Base-by-base conservation (phyloP, 805 yeast species). In the Suhomyces emberorum region DNA sequence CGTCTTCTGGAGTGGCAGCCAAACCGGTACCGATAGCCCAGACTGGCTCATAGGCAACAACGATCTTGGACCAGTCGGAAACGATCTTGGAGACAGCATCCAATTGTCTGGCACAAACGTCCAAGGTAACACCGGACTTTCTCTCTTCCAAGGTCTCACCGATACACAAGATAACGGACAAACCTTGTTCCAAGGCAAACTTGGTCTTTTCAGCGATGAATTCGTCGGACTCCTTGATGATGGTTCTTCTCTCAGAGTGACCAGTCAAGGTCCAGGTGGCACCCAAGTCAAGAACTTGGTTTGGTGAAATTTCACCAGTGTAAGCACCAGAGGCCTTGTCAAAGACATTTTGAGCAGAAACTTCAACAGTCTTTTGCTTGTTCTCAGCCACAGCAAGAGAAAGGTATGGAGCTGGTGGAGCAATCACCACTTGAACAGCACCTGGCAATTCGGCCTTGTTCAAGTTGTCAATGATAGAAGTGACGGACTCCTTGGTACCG, bases 1-100 rank as follows among this genome's bases (percentile, higher is more conserved):
- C 98, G 63, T 93, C 98, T 52, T 84, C 86, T 52, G 98, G 88
- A 54, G 98, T 93, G 45, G 98, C 98, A 57, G 98, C 96, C 61
- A 93, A 80, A 62, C 98, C 98, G 54, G 98, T 89, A 67, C 98
- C 98, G 57, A 93, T 93, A 56, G 98, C 98, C 98, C 98, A 93
- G 52, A 93, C 96, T 56, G 98, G 98, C 76, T 93, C 98, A 74
- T 93, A 93, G 59, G 98, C 98, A 65, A 93, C 72, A 49, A 93
- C 98, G 51, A 93, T 75, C 67, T 85, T 76, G 47, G 83, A 57
- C 98, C 98, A 91, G 81, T 89, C 97, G 42, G 65, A 59, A 46
- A 88, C 81, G 44, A 82, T 73, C 62, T 79, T 83, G 57, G 84
- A 70, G 44, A 84, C 97, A 45, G 98, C 96, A 51, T 79, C 75